A percentile compares a stretch with the other conserved stretches of the same genome.
These are phyloP conservation scores for Citrullus mucosospermus DNA, from an alignment of 306 rosid genomes.

Conservation along the genomic window DNA sequence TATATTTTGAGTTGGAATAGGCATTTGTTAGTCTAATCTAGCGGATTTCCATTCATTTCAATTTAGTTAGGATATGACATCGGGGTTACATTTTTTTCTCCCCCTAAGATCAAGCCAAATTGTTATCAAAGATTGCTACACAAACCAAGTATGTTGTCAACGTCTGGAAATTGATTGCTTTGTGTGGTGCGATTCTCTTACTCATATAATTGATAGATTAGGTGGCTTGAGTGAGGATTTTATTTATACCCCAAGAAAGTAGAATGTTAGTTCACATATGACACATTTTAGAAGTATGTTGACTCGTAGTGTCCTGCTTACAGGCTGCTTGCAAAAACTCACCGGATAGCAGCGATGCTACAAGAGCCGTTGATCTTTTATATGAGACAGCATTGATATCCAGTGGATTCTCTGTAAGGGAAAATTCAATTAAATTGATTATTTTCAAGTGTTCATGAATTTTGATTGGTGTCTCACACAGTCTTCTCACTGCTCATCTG, in stretches of 20 bases:
- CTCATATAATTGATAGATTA: not conserved
- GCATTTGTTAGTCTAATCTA: not conserved
- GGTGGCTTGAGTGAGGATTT: not conserved
- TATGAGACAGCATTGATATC: conserved; percentile 87
- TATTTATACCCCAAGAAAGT: not conserved
- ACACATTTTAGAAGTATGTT: not conserved
- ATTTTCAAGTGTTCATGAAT: too few species aligned
- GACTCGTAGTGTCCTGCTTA: conserved; percentile 1
- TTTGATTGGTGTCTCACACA: not conserved
- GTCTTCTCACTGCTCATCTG: not conserved
- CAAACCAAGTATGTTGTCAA: not conserved
- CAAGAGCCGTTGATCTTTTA: conserved; percentile 78
- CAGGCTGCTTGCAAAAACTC: conserved; percentile 96
- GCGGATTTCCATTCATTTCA: not conserved
- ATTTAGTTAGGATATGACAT: not conserved
- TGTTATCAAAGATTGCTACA: not conserved
- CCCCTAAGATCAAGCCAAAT: not conserved
- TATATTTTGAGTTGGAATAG: not conserved
- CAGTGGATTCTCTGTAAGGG: conserved; percentile 84
- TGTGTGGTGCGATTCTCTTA: not conserved
- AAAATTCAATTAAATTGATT: not conserved
- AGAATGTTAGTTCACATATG: not conserved
- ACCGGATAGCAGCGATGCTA: conserved; percentile 75
- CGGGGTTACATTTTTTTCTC: not conserved
- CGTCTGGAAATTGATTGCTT: not conserved